Base-by-base conservation (phyloP, 2,329 filamentous ascomycete genomes). In the Beauveria brongniartii region DNA sequence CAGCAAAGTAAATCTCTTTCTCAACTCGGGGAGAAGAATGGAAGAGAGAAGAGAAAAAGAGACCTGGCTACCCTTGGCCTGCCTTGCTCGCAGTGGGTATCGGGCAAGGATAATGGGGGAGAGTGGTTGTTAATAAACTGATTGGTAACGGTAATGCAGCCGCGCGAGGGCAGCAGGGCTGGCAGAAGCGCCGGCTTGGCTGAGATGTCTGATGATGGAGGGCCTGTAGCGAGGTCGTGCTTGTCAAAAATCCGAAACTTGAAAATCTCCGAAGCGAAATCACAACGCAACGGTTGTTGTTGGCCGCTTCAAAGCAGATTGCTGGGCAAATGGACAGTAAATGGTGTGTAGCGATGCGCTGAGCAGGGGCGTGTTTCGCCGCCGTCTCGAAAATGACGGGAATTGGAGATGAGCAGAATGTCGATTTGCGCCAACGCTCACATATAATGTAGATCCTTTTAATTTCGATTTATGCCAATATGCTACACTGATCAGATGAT, bases 331-430 rank as follows among this genome's bases (percentile, higher is more conserved):
- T 52, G 46, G 24, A n/a, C 24, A 59, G 40, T 20, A 22, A 40
- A 41, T 59, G 41, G 48, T 53, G 50, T 59, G 57, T 40, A 34
- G 57, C 37, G 48, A 53, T 40, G 57, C 47, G 57, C 57, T 53
- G 57, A 47, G 50, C 57, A 59, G 57, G 57, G 57, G 58, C 58
- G 28, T 61, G 58, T 61, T 61, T 61, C 58, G 58, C 24, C 51
- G 58, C 44, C 58, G 58, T 61, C 58, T 61, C 58, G 58, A 55
- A 60, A 54, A 30, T 57, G 58, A 37, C 52, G 58, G 51, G 30
- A 55, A 55, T 55, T 46, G 44, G 34, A 54, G 55, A 55, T 41
- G 34, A 24, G 43, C 44, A 44, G 43, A 55, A 43, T 28, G 51
- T 41, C 51, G 58, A 55, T 55, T 55, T 37, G 58, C 51, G 43